Evolutionary conservation across 345 rosid species (phyloP), one percentile per base, ranked within the genome.

Genomic region (Corchorus olitorius): DNA sequence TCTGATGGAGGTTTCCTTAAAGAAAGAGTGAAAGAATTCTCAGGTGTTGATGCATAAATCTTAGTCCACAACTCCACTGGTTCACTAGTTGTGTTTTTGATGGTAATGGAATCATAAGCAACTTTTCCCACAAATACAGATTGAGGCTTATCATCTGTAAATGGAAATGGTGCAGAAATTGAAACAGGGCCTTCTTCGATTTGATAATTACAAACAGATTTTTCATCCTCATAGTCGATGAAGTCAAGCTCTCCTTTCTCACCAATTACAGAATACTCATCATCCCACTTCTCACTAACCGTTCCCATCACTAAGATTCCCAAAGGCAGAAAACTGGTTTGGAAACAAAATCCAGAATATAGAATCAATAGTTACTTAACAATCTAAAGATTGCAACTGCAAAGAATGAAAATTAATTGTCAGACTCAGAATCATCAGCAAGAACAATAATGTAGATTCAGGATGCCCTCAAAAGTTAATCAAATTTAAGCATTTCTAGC

Each of bases 181-280:
- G 79, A 4, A n/a, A 90, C 50, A 0, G 93, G 91, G 72, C 89
- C 92, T 79, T 86, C 91, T 9, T 85, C 94, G 16, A 8, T 54
- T 14, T 83, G 88, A 80, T 87, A 89, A 72, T 69, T 79, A 46
- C 87, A 82, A 5, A 87, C 83, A 12, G 91, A 89, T 63, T 67
- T 75, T 64, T 89, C 92, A 14, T 91, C 82, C 75, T 89, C 89
- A 58, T 82, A 92, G 80, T 95, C 98, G 33, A 92, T 88, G 65
- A 86, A 95, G 5, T 85, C 86, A 22, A 95, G 85, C 72, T 93
- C 94, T 54, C 94, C 95, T 76, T 89, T 93, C 37, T 90, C 96
- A 11, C 85, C 91, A 59, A 93, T 91, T 20, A 87, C 94, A 27
- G 92, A 90, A 67, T 69, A 88, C 33, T 91, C 94, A 17, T 85